A percentile compares a stretch with the other conserved stretches of the same genome.
phyloP scores from a whole-genome alignment of 2,329 filamentous ascomycete species.

The Plectosphaerella plurivora region DNA sequence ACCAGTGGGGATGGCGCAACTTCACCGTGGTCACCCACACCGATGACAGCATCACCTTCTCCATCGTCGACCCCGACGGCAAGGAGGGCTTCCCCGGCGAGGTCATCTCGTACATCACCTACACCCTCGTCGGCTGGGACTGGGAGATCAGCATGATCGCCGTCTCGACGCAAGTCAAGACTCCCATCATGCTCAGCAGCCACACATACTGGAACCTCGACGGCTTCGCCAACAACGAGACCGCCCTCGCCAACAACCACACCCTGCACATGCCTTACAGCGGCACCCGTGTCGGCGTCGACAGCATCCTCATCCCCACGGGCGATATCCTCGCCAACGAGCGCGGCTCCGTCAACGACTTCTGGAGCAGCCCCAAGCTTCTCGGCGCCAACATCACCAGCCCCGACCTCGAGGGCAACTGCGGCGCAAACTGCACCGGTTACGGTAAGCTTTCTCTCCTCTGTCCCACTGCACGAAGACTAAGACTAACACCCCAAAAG shows the following conservation, averaged over 20 bases:
- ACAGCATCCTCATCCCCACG: constrained; percentile 70
- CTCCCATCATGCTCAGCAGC: constrained; percentile 75
- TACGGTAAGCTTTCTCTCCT: constrained; percentile 56
- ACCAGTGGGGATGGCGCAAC: constrained; percentile 67
- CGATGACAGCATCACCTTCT: constrained; percentile 67
- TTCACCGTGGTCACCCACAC: constrained; percentile 71
- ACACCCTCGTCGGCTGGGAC: constrained; percentile 59
- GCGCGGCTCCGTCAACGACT: constrained; percentile 67
- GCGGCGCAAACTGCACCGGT: constrained; percentile 76
- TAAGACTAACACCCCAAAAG: constrained; percentile 25
- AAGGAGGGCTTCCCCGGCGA: constrained; percentile 75
- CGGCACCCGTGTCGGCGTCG: constrained; percentile 62
- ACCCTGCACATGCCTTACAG: constrained; percentile 70
- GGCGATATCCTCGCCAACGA: constrained; percentile 70
- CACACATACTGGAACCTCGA: constrained; percentile 82
- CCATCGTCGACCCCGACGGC: constrained; percentile 67
- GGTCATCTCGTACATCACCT: constrained; percentile 70
- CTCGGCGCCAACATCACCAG: constrained; percentile 66
- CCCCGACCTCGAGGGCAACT: constrained; percentile 64
- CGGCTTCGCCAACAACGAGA: constrained; percentile 70
- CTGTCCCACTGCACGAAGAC: neutral
- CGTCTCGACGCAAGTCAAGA: constrained; percentile 66
- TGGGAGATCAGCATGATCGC: constrained; percentile 74
- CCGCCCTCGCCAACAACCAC: constrained; percentile 62
- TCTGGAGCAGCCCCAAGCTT: constrained; percentile 78